A percentile compares a stretch with the other conserved stretches of the same genome.
These are phyloP conservation scores for Cantharellus cinnabarinus DNA, from an alignment of 768 basidiomycete species.

Conservation along the genomic window DNA sequence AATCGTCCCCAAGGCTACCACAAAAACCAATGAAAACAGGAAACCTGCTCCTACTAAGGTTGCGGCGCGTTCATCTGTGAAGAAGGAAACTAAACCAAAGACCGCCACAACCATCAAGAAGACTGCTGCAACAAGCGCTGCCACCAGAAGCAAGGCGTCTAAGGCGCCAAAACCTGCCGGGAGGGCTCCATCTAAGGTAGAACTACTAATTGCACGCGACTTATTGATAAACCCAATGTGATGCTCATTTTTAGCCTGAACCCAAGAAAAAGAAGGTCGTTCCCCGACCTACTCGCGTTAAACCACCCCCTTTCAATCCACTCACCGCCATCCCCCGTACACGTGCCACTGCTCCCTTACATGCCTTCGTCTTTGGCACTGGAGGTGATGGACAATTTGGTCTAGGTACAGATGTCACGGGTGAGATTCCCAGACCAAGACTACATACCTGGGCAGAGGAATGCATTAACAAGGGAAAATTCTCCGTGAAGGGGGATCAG, in stretches of 20 bases:
- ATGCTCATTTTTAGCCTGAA: neutral
- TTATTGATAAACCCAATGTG: neutral
- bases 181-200: neutral
- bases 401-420: constrained; percentile 51
- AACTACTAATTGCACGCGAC: neutral
- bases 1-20: neutral
- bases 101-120: neutral
- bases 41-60: no score
- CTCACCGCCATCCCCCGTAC: constrained; percentile 39
- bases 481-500: constrained; percentile 26
- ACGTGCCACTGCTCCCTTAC: constrained; percentile 35
- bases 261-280: neutral
- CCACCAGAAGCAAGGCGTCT: neutral
- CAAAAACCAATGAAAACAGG: neutral
- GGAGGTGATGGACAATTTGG: constrained; percentile 95
- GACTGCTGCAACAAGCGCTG: neutral
- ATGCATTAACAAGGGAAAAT: constrained; percentile 46
- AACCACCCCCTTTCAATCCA: constrained; percentile 8
- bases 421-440: constrained; percentile 56
- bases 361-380: constrained; percentile 70
- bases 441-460: constrained; percentile 56
- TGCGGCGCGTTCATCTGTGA: neutral
- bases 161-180: neutral
- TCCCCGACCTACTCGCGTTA: neutral
- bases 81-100: neutral